Evolutionary conservation across 208 protist species (phyloP), one percentile per base, ranked within the genome.

Genomic region (Leishmania gerbilli): DNA sequence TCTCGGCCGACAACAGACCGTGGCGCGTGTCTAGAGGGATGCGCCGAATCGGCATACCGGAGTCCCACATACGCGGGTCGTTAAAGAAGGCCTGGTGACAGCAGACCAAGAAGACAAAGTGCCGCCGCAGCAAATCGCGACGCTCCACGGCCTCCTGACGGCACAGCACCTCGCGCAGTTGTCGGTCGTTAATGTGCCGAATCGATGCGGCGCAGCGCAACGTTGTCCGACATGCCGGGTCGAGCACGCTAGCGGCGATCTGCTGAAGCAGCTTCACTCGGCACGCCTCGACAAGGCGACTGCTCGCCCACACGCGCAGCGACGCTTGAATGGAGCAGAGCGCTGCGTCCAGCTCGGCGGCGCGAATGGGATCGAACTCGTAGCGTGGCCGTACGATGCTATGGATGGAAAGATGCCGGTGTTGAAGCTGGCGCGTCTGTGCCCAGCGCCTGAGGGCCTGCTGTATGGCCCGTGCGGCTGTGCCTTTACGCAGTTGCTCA

Each of bases 61-160:
- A 81, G 3, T 89, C 75, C 74, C 89, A 76, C 79, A 93, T 79
- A 37, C 79, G 49, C 0, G 84, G 79, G 60, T 84, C 79, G 78
- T 96, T 96, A 86, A 93, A 96, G 67, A 79, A 92, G 24, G 71
- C 34, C 82, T 96, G 93, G 64, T 96, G 91, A n/a, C 76, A 85
- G 1, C 84, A 74, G 37, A 96, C 75, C 9, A 95, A 75, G 79
- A 90, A 93, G 17, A 83, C 27, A 7, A 91, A 76, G 49, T 86
- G 90, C 17, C 42, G 86, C 37, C 91, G 83, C 27, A 89, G 64
- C 47, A 89, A 45, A 65, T 96, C 93, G 6, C 91, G 93, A 58
- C 93, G 82, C 80, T 96, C 93, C 76, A 96, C 78, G 27, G 75
- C 40, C 71, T 96, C 93, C 11, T 92, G 85, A 3, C 85, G 81